Conservation (phyloP, 1,284 basidiomycete genomes). For the Cronartium quercuum region DNA sequence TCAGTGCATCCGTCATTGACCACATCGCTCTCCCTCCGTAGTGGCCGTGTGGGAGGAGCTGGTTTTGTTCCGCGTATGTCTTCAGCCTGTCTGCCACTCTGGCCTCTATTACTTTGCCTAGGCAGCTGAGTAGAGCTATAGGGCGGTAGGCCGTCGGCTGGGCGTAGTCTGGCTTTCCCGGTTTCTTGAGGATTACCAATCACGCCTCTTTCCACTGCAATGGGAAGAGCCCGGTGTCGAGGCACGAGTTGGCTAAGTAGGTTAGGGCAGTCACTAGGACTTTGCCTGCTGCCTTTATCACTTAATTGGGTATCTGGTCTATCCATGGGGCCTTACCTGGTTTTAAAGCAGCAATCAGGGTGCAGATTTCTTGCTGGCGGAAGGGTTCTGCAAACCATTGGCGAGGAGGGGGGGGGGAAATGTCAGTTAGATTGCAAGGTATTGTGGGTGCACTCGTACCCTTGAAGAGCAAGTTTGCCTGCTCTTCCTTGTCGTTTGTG, state of each 20-base stretch:
- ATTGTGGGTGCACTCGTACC: neutral
- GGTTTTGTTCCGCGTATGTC: neutral
- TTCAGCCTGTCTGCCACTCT: neutral
- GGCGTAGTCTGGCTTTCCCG: constrained; percentile 6
- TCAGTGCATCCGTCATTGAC: neutral
- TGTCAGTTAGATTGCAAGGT: neutral
- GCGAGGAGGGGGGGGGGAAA: neutral
- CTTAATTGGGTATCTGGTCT: neutral
- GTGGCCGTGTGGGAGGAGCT: neutral
- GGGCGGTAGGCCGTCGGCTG: neutral
- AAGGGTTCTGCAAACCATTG: neutral
- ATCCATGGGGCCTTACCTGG: neutral
- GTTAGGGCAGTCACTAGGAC: neutral
- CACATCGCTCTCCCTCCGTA: neutral
- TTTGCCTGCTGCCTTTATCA: neutral
- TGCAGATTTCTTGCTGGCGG: neutral
- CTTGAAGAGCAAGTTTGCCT: neutral
- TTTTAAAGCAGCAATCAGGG: neutral
- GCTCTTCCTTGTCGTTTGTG: neutral
- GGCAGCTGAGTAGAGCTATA: neutral
- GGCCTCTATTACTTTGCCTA: constrained; percentile 1
- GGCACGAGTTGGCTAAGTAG: neutral
- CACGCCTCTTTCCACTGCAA: neutral
- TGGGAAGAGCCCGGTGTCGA: neutral
- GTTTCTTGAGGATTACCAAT: constrained; percentile 4